Evolutionary conservation across 352 stramenopile genomes (phyloP), one percentile per base, ranked within the genome.

Genomic region (Phytopythium cucurbitacearum): DNA sequence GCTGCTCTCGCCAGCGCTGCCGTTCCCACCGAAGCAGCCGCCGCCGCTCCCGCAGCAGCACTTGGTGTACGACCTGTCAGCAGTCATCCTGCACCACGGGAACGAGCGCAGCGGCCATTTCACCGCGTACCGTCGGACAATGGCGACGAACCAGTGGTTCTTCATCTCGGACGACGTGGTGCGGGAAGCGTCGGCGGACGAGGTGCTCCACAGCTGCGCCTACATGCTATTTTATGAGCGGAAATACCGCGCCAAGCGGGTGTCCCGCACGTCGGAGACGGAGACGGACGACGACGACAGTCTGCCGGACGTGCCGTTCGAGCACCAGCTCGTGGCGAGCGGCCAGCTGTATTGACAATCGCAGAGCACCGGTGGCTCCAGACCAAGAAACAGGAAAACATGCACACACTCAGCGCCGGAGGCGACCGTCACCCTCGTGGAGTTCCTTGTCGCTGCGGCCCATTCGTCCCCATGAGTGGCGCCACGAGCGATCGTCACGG

Each of bases 141-240:
- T 64, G 3, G 64, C 57, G 37, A 52, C 57, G 2, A 64, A 60
- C 11, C 78, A 91, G 59, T 96, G 86, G 86, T 93, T 94, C 41
- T 92, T 91, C 45, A 69, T 93, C 41, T 96, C 86, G 47, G 86
- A 96, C 64, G 83, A 90, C 37, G 77, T 37, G 28, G 84, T 96
- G 48, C 73, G 77, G 40, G 64, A 78, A 16, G 86, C 70, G 5
- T 62, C 60, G 1, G 57, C 75, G 15, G 59, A 74, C 35, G 79
- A 94, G 51, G 84, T 96, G 43, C 61, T 90, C 38, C 58, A 58
- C 28, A 87, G 79, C 48, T 91, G 87, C 45, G 86, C 86, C 35
- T 96, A 96, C 67, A 91, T 96, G 80, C 57, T 96, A n/a, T 94
- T 96, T 57, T 96, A 96, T 65, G 82, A 94, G 60, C 86, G 84